A percentile compares a stretch with the other conserved stretches of the same genome.
Conservation (phyloP, 306 rosid species). For the Castanea crenata region DNA sequence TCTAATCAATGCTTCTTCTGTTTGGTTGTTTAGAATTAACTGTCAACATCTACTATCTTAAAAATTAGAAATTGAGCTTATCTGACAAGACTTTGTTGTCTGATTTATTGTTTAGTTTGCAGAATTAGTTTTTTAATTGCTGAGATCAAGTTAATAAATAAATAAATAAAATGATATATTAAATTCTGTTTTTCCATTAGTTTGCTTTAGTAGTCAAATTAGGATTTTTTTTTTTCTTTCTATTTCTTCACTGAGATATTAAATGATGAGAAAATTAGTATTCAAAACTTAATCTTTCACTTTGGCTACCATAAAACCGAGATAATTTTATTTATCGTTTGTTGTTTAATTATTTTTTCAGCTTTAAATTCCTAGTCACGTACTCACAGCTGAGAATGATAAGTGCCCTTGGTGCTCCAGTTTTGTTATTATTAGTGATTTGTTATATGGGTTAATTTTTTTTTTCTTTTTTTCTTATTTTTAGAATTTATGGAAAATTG, state of each 20-base stretch:
- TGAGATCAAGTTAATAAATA: background rate
- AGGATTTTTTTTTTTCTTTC: background rate
- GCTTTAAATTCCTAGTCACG: background rate
- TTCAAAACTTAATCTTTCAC: background rate
- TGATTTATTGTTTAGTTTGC: background rate
- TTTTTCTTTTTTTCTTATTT: background rate
- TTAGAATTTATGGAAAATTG: slow-evolving; percentile 33
- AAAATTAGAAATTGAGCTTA: background rate
- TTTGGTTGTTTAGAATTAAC: slow-evolving; percentile 10
- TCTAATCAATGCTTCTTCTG: slow-evolving; percentile 4
- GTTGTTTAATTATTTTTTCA: background rate
- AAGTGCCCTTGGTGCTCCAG: background rate
- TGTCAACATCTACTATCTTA: background rate
- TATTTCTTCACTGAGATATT: background rate
- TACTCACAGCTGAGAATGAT: background rate
- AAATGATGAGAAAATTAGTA: background rate
- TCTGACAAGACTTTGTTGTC: background rate
- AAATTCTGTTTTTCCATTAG: background rate
- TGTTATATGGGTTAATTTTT: too few relatives aligned
- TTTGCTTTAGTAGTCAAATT: background rate
- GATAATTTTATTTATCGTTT: background rate
- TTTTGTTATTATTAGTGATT: background rate
- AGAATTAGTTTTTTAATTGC: background rate
- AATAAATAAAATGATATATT: background rate
- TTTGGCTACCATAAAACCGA: background rate